Conservation (phyloP, 2,329 filamentous ascomycete species). For the Penicillium sp. region DNA sequence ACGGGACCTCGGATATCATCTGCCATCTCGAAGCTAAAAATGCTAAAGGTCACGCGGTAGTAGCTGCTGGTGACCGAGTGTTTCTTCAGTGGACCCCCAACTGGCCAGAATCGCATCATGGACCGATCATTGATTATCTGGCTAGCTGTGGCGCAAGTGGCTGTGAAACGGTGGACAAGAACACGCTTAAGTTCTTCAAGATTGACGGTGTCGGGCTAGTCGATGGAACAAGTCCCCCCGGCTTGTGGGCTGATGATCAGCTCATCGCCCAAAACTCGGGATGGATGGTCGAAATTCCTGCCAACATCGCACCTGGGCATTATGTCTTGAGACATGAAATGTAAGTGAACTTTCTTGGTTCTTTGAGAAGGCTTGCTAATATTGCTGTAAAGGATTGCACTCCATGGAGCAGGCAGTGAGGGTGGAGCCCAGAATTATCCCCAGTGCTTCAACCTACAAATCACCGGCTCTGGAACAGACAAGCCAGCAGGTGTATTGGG, state of each 20-base stretch:
- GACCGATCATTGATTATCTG: constrained; percentile 62
- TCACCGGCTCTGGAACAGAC: constrained; percentile 52
- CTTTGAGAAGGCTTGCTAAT: not conserved
- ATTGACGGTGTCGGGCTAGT: constrained; percentile 56
- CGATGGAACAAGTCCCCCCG: constrained; percentile 40
- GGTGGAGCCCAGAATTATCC: constrained; percentile 53
- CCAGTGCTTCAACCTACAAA: constrained; percentile 57
- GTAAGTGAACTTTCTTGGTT: not conserved
- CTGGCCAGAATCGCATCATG: constrained; percentile 64
- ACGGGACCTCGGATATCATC: constrained; percentile 54
- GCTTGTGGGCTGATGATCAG: constrained; percentile 55
- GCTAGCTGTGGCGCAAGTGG: constrained; percentile 54
- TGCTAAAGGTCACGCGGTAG: constrained; percentile 49
- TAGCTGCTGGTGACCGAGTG: constrained; percentile 58
- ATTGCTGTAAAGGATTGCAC: constrained; percentile 38
- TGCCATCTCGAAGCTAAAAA: constrained; percentile 58
- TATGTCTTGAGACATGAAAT: constrained; percentile 54
- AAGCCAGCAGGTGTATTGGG: constrained; percentile 49
- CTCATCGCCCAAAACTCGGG: constrained; percentile 51
- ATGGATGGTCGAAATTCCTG: constrained; percentile 47
- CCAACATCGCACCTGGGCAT: constrained; percentile 46
- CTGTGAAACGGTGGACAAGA: constrained; percentile 54
- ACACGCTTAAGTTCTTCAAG: constrained; percentile 59
- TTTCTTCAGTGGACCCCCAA: constrained; percentile 57
- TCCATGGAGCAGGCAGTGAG: constrained; percentile 43